These are phyloP conservation scores for Talaromyces pinophilus DNA, from an alignment of 2,329 filamentous ascomycete genomes.

Conservation along the genomic window DNA sequence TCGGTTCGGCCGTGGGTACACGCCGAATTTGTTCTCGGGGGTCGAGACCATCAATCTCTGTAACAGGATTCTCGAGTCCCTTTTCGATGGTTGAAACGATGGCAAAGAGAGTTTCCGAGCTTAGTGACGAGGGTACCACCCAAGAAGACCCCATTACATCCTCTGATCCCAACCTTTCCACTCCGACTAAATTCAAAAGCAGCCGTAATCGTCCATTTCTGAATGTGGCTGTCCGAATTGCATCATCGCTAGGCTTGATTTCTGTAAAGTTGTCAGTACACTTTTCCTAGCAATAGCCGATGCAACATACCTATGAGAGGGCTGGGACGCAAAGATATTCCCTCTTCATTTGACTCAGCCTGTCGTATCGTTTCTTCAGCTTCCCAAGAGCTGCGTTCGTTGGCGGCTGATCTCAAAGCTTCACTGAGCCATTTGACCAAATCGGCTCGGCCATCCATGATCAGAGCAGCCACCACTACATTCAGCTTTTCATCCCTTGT, in stretches of 20 bases:
- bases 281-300: conserved; percentile 1
- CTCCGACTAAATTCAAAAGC: conserved; percentile 73
- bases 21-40: conserved; percentile 79
- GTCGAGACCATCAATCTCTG: conserved; percentile 71
- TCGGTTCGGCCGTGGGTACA: conserved; percentile 54
- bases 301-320: conserved; percentile 50
- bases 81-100: conserved; percentile 72
- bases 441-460: conserved; percentile 76
- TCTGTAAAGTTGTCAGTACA: conserved; percentile 44
- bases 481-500: conserved; percentile 69
- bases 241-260: conserved; percentile 65
- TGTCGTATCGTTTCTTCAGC: conserved; percentile 65
- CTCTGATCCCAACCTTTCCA: conserved; percentile 65
- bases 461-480: conserved; percentile 74
- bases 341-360: conserved; percentile 38
- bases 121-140: conserved; percentile 69
- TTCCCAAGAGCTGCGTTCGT: conserved; percentile 76
- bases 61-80: conserved; percentile 74
- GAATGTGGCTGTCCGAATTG: conserved; percentile 73
- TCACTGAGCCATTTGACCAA: conserved; percentile 80
- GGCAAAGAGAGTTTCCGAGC: conserved; percentile 66
- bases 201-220: conserved; percentile 86
- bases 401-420: conserved; percentile 66
- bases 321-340: conserved; percentile 28
- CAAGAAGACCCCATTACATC: conserved; percentile 76